Evolutionary conservation across 805 yeast genomes (phyloP), one percentile per base, ranked within the genome.

Genomic region (Ogataea kodamae): DNA sequence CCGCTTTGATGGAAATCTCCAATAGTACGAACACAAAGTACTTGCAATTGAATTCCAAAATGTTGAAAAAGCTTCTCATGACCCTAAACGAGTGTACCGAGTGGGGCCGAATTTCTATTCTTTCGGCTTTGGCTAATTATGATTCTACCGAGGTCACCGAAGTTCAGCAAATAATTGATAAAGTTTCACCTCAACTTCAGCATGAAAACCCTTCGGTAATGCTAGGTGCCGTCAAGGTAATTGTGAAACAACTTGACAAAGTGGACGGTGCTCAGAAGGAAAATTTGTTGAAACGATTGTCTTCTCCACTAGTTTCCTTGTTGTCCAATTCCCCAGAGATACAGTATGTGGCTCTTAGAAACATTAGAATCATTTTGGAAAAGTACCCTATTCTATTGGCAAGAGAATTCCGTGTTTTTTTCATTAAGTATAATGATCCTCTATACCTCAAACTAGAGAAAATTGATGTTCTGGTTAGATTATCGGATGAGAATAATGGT

Each of bases 151-250:
- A 69, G 28, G 55, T 64, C 2, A 65, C 70, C 10, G 96, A 89
- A 54, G 88, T 95, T 2, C 77, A 73, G 40, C 88, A 85, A 52
- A 85, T 90, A 35, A 74, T 90, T 42, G 97, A 90, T 51, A 72
- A 96, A 43, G 88, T 87, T 7, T 74, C 85, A 7, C 97, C 98
- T 9, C 97, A 92, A 62, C 73, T 90, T 52, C 98, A 90, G 64
- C 98, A 90, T 58, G 97, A 85, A 15, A 90, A 90, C 57, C 95
- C 98, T 0, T 85, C 96, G 4, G 97, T 92, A 13, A 97, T 92
- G 3, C 65, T 90, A 46, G 75, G 86, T 17, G 74, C 96, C 1
- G 77, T 92, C 42, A 86, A 88, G 53, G 87, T 84, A 2, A 76
- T 89, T 5, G 56, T 90, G 12, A 74, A 76, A 37, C 94, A 88